Percentiles rank a stretch among this genome's conserved stretches.
These are phyloP conservation scores for Chaetomium fimeti DNA, from an alignment of 495 filamentous ascomycete species.

Conservation along the genomic window DNA sequence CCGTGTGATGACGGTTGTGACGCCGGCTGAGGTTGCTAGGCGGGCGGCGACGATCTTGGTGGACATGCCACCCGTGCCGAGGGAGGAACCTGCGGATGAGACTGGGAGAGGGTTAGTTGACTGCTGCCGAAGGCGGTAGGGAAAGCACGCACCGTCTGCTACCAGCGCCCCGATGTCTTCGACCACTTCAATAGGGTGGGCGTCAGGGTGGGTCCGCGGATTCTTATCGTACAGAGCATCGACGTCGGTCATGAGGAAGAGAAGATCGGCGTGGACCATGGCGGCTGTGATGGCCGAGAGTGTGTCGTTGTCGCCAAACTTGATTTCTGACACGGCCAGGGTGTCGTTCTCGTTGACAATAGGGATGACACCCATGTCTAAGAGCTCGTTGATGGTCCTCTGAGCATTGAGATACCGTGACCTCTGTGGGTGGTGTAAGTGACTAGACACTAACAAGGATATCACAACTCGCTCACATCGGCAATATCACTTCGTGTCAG, in stretches of 20 bases:
- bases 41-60: constrained; percentile 96
- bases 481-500: constrained; percentile 97
- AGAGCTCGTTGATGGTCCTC: constrained; percentile 84
- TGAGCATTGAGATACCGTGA: constrained; percentile 96
- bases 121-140: neutral
- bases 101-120: constrained; percentile 46
- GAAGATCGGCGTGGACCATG: constrained; percentile 94
- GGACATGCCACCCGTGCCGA: constrained; percentile 97
- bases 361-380: constrained; percentile 94
- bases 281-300: constrained; percentile 93
- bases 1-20: constrained; percentile 91
- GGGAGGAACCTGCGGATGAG: constrained; percentile 77
- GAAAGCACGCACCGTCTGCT: constrained; percentile 62
- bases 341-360: constrained; percentile 99
- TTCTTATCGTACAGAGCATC: constrained; percentile 97
- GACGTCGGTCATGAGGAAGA: constrained; percentile 98
- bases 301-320: constrained; percentile 99
- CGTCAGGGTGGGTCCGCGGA: constrained; percentile 78
- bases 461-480: constrained; percentile 59
- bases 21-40: constrained; percentile 89
- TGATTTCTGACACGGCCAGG: constrained; percentile 93
- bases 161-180: constrained; percentile 82
- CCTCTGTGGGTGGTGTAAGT: constrained; percentile 50
- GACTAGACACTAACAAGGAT: neutral
- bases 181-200: constrained; percentile 86